These are phyloP conservation scores for Hypoxylon sp. DNA, from an alignment of 2,329 filamentous ascomycete genomes.

Conservation along the genomic window DNA sequence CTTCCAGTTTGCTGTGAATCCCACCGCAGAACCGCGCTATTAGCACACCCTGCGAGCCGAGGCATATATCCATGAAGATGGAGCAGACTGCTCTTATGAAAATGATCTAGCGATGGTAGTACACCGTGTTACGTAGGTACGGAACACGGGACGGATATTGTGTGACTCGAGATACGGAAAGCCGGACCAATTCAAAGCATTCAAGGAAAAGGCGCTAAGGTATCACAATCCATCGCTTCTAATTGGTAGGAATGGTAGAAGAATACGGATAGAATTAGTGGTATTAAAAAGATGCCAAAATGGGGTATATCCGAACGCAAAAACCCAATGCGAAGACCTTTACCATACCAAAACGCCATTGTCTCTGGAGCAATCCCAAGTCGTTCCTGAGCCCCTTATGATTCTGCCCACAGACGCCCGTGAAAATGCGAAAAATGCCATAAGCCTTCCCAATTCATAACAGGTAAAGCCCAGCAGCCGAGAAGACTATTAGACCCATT, in stretches of 20 bases:
- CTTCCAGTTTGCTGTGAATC: constrained; percentile 8
- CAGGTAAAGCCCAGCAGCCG: constrained; percentile 51
- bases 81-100: not conserved
- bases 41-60: not conserved
- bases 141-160: too few relatives aligned
- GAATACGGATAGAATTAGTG: constrained; percentile 15
- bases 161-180: constrained; percentile 7
- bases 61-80: constrained; percentile 1
- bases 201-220: constrained; percentile 1
- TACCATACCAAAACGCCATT: constrained; percentile 32
- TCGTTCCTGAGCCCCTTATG: constrained; percentile 32
- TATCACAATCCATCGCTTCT: constrained; percentile 1
- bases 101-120: not conserved
- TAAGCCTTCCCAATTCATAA: constrained; percentile 45
- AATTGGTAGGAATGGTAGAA: constrained; percentile 6
- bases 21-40: not conserved
- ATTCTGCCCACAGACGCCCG: constrained; percentile 41
- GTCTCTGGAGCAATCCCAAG: constrained; percentile 25
- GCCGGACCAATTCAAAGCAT: not conserved
- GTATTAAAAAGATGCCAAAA: constrained; percentile 36
- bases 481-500: constrained; percentile 54
- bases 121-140: not conserved
- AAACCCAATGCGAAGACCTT: constrained; percentile 33
- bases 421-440: constrained; percentile 44
- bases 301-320: constrained; percentile 44